Evolutionary conservation across 768 basidiomycete species (phyloP).

Genomic region (Kwoniella heveanensis): DNA sequence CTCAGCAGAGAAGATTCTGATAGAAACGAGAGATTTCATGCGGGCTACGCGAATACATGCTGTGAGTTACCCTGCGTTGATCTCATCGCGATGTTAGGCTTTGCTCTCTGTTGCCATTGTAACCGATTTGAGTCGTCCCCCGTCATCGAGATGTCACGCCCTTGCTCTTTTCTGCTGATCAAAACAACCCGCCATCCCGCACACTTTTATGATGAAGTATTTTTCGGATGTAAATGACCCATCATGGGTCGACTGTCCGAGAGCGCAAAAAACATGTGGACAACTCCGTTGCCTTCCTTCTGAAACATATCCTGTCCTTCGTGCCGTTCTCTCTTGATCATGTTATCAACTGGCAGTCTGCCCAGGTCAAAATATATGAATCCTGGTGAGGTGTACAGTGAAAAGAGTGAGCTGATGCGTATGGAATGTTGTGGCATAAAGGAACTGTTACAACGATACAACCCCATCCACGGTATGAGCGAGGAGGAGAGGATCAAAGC

Average conservation of each 20-base stretch:
- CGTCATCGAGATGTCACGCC: no score
- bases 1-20: slow-evolving; percentile 27
- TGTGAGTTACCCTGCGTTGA: no score
- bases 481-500: slow-evolving; percentile 77
- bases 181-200: no score
- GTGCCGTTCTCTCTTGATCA: neutral
- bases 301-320: slow-evolving; percentile 25
- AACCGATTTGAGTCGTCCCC: no score
- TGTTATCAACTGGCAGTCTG: no score
- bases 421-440: no score
- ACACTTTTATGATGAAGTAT: slow-evolving; percentile 50
- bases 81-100: no score
- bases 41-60: slow-evolving; percentile 74
- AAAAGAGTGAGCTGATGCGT: no score
- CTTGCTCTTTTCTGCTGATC: no score
- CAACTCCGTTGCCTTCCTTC: slow-evolving; percentile 56
- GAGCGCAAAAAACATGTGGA: slow-evolving; percentile 56
- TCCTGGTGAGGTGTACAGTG: no score
- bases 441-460: slow-evolving; percentile 82
- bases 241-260: slow-evolving; percentile 46
- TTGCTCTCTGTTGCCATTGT: no score
- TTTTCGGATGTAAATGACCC: slow-evolving; percentile 54
- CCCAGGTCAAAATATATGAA: no score
- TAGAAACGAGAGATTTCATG: slow-evolving; percentile 62
- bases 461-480: slow-evolving; percentile 77